These are phyloP conservation scores for Bifiguratus adelaidae DNA, from an alignment of 192 early-diverging fungal genomes.

Conservation along the genomic window DNA sequence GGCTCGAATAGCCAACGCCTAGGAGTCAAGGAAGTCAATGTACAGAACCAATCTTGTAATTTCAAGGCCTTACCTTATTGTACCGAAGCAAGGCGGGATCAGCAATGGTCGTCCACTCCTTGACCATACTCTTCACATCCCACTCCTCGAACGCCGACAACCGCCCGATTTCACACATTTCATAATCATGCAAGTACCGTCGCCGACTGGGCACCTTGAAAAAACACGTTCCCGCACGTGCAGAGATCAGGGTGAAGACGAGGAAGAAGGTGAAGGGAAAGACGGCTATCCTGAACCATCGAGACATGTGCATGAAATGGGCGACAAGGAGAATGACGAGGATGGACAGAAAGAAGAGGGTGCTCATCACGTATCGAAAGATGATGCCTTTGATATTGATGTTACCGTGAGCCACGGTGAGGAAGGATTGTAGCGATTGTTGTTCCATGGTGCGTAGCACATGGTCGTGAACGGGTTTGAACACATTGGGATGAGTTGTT, in stretches of 20 bases:
- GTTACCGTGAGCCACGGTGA: constrained; percentile 11
- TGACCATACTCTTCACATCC: background rate
- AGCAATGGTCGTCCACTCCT: constrained; percentile 3
- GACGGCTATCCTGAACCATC: constrained; percentile 4
- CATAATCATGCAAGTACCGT: constrained; percentile 9
- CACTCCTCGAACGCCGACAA: background rate
- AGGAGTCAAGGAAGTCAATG: too few species aligned
- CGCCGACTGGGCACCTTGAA: constrained; percentile 1
- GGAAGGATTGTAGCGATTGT: constrained; percentile 8
- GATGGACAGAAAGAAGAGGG: constrained; percentile 7
- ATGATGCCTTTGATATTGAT: constrained; percentile 9
- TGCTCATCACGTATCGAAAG: constrained; percentile 5
- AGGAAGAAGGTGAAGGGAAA: constrained; percentile 7
- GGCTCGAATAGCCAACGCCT: background rate
- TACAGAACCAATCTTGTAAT: too few species aligned
- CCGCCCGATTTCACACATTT: constrained; percentile 3
- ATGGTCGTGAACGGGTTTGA: constrained; percentile 1
- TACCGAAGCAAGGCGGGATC: constrained; percentile 7
- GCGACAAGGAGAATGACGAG: constrained; percentile 1
- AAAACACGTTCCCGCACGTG: constrained; percentile 8
- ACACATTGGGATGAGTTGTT: constrained; percentile 10
- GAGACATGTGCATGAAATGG: constrained; percentile 1
- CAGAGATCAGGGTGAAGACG: constrained; percentile 3
- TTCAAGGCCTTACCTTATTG: constrained; percentile 8
- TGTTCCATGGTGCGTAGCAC: constrained; percentile 4